Evolutionary conservation across 805 yeast genomes (phyloP), one percentile per base, ranked within the genome.

Genomic region (Monosporozyma unispora): DNA sequence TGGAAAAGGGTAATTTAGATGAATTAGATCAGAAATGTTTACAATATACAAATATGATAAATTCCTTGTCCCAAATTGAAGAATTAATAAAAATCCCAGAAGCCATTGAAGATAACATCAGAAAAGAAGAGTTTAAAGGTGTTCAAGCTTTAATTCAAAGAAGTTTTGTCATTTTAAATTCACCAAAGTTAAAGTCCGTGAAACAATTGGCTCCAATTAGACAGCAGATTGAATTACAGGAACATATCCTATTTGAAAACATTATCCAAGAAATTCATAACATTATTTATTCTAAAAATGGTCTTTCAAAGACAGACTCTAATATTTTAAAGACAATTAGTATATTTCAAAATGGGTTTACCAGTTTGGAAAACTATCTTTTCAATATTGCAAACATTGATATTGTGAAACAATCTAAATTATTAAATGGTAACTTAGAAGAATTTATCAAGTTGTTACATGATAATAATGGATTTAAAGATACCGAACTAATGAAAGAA

Each of bases 201-300:
- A 72, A 79, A 1, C 79, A 83, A 0, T 68, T 84, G 63, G 60
- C 62, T 12, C 69, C 78, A 12, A 65, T 79, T 5, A 78, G 74
- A 50, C 74, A 68, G 41, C 78, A 77, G 53, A 67, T 84, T 16
- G 77, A 78, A 46, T 60, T 70, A 2, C 89, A 82, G 54, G 74
- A 77, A 14, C 79, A 78, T 50, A 74, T 76, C 40, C 68, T 90
- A 27, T 82, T 84, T 58, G 88, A 82, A 44, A 78, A 79, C 53
- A 70, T 90, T 18, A 70, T 86, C n/a, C 95, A 86, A 53, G 96
- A 89, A 58, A 68, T 88, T 40, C 81, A 79, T 51, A 76, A 74
- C 44, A 82, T 86, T 49, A 69, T 86, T n/a, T 87, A 82, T 57
- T 70, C 84, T 40, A 80, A 79, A 56, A 69, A 63, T 16, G 52